Conservation (phyloP, 257 asterid species). For the Osmanthus fragrans region DNA sequence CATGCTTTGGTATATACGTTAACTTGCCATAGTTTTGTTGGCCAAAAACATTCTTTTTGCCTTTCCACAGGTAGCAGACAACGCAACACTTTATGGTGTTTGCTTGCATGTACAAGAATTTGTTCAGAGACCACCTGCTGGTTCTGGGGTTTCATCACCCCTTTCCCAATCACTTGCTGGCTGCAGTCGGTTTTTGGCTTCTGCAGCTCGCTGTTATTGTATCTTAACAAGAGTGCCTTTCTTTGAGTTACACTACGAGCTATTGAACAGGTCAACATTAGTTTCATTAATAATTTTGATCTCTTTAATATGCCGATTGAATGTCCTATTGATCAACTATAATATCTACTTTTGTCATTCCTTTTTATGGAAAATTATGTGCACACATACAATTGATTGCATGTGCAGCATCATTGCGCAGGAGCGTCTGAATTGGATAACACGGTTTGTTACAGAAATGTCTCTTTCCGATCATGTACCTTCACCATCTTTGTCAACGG, state of each 20-base stretch:
- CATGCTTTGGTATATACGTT: background rate
- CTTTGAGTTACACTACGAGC: slow-evolving; percentile 84
- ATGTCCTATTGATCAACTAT: background rate
- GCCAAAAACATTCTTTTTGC: slow-evolving; percentile 30
- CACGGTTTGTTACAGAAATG: slow-evolving; percentile 66
- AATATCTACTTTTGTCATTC: slow-evolving; percentile 15
- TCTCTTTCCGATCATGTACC: slow-evolving; percentile 47
- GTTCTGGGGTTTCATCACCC: slow-evolving; percentile 55
- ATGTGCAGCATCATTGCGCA: slow-evolving; percentile 86
- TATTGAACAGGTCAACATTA: slow-evolving; percentile 71
- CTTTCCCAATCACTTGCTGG: slow-evolving; percentile 48
- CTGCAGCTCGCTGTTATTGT: slow-evolving; percentile 98
- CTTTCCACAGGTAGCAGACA: slow-evolving; percentile 78
- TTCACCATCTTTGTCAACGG: slow-evolving; percentile 35
- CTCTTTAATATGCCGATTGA: slow-evolving; percentile 2
- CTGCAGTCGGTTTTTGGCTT: slow-evolving; percentile 68
- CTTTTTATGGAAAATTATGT: slow-evolving; percentile 2
- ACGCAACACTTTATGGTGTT: slow-evolving; percentile 89
- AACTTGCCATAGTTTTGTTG: slow-evolving; percentile 2
- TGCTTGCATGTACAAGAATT: slow-evolving; percentile 84
- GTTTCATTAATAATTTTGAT: slow-evolving; percentile 14
- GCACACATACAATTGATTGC: slow-evolving; percentile 20
- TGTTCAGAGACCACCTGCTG: slow-evolving; percentile 78
- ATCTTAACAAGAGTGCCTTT: slow-evolving; percentile 87
- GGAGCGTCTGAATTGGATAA: slow-evolving; percentile 82